A percentile compares a stretch with the other conserved stretches of the same genome.
phyloP scores from a whole-genome alignment of 306 rosid genomes.

The Gynostemma pentaphyllum region DNA sequence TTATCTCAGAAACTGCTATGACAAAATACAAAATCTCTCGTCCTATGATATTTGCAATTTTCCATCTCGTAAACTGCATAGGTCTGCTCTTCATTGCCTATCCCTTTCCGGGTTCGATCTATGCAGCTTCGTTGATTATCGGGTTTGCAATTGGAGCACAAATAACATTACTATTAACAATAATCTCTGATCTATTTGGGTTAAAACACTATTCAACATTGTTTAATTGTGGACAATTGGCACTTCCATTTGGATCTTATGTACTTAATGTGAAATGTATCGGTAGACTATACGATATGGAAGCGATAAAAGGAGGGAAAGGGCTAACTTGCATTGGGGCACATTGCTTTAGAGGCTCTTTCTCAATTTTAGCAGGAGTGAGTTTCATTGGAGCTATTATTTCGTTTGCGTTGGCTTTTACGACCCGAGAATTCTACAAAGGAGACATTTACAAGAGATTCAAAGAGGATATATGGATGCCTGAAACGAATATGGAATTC shows the following conservation, averaged over 20 bases:
- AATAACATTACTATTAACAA: background rate
- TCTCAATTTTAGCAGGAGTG: background rate
- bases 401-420: slow-evolving; percentile 7
- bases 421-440: slow-evolving; percentile 5
- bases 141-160: slow-evolving; percentile 15
- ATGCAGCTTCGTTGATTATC: slow-evolving; percentile 9
- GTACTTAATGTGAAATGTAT: background rate
- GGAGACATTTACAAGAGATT: slow-evolving; percentile 7
- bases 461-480: slow-evolving; percentile 1
- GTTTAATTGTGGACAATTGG: background rate
- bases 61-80: slow-evolving; percentile 8
- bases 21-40: slow-evolving; percentile 15
- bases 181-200: background rate
- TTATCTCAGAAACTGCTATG: slow-evolving; percentile 17
- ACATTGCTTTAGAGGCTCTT: background rate
- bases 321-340: background rate
- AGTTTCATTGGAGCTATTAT: background rate
- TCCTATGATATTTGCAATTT: slow-evolving; percentile 8
- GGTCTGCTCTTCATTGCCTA: slow-evolving; percentile 23
- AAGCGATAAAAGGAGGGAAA: background rate
- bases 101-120: slow-evolving; percentile 15
- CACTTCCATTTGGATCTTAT: slow-evolving; percentile 7
- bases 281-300: slow-evolving; percentile 8
- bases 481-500: background rate
- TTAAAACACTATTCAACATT: slow-evolving; percentile 7